Evolutionary conservation across 352 stramenopile species (phyloP).

Genomic region (Globisporangium camurandrum): DNA sequence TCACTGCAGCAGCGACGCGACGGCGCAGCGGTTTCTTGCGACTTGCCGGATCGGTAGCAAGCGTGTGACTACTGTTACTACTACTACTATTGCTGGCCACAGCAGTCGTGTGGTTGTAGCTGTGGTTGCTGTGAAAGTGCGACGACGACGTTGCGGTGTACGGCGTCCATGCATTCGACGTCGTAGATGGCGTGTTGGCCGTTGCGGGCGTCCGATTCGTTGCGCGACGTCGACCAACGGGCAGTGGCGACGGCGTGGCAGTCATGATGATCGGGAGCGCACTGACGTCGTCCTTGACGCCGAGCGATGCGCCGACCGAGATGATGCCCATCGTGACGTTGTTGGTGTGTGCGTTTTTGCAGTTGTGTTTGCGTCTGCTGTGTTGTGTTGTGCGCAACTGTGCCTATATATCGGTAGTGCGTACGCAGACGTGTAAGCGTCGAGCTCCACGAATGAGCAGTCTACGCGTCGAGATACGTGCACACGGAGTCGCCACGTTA

Average conservation of each 20-base stretch:
- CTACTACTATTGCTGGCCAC: not conserved
- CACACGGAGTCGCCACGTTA: too few relatives aligned
- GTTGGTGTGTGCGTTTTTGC: too few relatives aligned
- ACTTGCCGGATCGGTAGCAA: not conserved
- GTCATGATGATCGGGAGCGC: slow-evolving; percentile 1
- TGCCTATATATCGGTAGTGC: too few relatives aligned
- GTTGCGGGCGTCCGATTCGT: slow-evolving; percentile 1
- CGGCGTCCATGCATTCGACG: not conserved
- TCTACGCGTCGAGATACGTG: too few relatives aligned
- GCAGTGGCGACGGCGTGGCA: not conserved
- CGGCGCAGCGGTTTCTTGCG: slow-evolving; percentile 10
- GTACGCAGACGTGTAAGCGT: too few relatives aligned
- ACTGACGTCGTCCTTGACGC: slow-evolving; percentile 33
- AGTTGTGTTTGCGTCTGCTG: too few relatives aligned
- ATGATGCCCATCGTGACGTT: slow-evolving; percentile 76
- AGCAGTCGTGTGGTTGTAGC: slow-evolving; percentile 1
- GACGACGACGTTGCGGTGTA: not conserved
- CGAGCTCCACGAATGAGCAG: too few relatives aligned
- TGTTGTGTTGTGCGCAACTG: too few relatives aligned
- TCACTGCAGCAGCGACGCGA: too few relatives aligned
- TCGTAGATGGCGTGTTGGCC: not conserved
- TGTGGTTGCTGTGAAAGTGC: not conserved
- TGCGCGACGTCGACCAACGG: not conserved
- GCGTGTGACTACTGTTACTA: not conserved
- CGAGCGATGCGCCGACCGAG: slow-evolving; percentile 68